Conservation (phyloP, 2,329 filamentous ascomycete genomes). For the Chaetomium sp. region DNA sequence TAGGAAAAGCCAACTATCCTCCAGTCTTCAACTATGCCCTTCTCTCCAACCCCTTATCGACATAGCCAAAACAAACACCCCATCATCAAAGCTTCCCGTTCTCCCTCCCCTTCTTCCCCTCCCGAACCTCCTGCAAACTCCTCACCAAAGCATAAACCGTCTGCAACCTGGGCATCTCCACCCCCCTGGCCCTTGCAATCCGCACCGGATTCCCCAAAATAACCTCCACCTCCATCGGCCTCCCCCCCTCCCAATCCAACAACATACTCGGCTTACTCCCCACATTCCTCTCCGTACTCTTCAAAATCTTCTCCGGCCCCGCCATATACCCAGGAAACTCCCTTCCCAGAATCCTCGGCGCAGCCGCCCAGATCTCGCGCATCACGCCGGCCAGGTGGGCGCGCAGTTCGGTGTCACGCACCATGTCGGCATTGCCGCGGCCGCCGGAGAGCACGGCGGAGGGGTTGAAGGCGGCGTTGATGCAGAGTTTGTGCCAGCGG, state of each 20-base stretch:
- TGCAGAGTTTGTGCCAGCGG: slow-evolving; percentile 70
- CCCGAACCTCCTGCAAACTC: slow-evolving; percentile 52
- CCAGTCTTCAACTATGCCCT: too few relatives aligned
- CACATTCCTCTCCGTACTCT: slow-evolving; percentile 56
- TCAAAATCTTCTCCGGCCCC: slow-evolving; percentile 54
- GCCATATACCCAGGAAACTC: slow-evolving; percentile 55
- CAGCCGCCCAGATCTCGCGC: slow-evolving; percentile 60
- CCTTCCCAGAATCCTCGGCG: slow-evolving; percentile 54
- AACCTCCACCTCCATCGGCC: slow-evolving; percentile 64
- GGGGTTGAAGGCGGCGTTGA: slow-evolving; percentile 71
- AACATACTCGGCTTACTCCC: slow-evolving; percentile 63
- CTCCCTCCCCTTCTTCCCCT: slow-evolving; percentile 23
- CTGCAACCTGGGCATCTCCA: slow-evolving; percentile 61
- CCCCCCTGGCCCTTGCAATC: slow-evolving; percentile 55
- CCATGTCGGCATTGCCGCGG: slow-evolving; percentile 59
- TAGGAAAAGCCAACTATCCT: too few relatives aligned
- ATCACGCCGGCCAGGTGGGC: slow-evolving; percentile 59
- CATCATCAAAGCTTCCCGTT: slow-evolving; percentile 31
- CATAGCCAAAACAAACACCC: background rate
- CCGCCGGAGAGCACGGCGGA: slow-evolving; percentile 62
- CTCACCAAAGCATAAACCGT: slow-evolving; percentile 59
- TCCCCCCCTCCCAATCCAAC: slow-evolving; percentile 60
- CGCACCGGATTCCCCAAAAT: slow-evolving; percentile 65
- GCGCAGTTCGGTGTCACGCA: slow-evolving; percentile 55
- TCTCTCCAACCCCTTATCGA: too few relatives aligned